Conservation (phyloP, 176 grass and related monocot genomes). For the Carex kokanica region DNA sequence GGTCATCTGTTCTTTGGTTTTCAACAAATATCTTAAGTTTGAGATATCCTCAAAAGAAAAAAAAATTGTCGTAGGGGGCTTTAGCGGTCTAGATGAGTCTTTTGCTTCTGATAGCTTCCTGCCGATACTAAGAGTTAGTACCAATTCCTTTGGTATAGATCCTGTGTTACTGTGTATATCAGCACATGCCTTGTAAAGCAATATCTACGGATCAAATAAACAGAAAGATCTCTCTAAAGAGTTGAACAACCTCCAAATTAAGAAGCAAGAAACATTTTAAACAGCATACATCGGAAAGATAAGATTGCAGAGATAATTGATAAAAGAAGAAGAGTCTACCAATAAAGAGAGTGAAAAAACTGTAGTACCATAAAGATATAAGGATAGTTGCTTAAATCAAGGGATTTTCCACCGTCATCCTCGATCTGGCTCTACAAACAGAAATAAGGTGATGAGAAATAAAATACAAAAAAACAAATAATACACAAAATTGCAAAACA, state of each 20-base stretch:
- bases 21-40: not conserved
- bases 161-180: not conserved
- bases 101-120: not conserved
- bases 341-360: not conserved
- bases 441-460: conserved; percentile 10
- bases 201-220: not conserved
- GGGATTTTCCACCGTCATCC: conserved; percentile 74
- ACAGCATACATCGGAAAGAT: not conserved
- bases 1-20: not conserved
- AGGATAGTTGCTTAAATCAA: conserved; percentile 88
- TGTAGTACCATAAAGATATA: conserved; percentile 89
- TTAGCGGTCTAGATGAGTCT: not conserved
- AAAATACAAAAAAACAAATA: conserved; percentile 6
- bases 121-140: not conserved
- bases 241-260: not conserved
- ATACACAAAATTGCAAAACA: conserved; percentile 9
- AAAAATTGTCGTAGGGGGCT: not conserved
- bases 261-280: conserved; percentile 1
- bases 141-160: not conserved
- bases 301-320: not conserved
- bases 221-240: not conserved
- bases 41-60: conserved; percentile 9
- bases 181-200: not conserved
- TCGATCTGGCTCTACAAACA: conserved; percentile 72
- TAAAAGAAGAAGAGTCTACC: not conserved